These are phyloP conservation scores for Paramecium caudatum DNA, from an alignment of 73 alveolate species.

Conservation along the genomic window DNA sequence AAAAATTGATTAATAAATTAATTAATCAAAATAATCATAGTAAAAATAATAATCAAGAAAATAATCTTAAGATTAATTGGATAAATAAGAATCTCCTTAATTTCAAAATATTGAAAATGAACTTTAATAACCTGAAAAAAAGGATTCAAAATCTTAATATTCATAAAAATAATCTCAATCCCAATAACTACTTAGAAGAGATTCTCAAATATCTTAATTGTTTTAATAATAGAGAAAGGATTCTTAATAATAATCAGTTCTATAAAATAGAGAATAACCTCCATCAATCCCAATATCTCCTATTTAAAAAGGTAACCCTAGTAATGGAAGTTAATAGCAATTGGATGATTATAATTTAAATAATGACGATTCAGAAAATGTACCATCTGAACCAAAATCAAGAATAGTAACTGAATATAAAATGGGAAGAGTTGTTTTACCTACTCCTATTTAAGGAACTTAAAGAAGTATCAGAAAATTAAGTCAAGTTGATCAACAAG, in stretches of 20 bases:
- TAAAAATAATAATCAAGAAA: background rate
- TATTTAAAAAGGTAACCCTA: background rate
- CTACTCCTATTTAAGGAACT: background rate
- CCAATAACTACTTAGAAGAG: too few species aligned
- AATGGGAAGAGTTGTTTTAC: background rate
- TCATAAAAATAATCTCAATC: too few species aligned
- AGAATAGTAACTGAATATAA: background rate
- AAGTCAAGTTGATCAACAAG: constrained; percentile 42
- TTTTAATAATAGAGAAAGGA: too few species aligned
- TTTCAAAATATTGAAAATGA: too few species aligned
- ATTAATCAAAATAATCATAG: background rate
- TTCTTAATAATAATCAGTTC: too few species aligned
- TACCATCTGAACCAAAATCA: constrained; percentile 25
- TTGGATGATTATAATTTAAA: background rate
- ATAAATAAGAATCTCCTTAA: background rate
- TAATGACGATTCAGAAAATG: background rate
- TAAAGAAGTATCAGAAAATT: constrained; percentile 25
- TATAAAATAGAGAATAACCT: background rate
- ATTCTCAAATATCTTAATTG: too few species aligned
- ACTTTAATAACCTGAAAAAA: too few species aligned
- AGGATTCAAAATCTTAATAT: too few species aligned
- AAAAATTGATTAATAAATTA: background rate
- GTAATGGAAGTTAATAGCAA: background rate
- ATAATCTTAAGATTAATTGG: background rate
- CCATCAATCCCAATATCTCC: constrained; percentile 28